Base-by-base conservation (phyloP, 495 filamentous ascomycete genomes). In the Friedmanniomyces simplex region DNA sequence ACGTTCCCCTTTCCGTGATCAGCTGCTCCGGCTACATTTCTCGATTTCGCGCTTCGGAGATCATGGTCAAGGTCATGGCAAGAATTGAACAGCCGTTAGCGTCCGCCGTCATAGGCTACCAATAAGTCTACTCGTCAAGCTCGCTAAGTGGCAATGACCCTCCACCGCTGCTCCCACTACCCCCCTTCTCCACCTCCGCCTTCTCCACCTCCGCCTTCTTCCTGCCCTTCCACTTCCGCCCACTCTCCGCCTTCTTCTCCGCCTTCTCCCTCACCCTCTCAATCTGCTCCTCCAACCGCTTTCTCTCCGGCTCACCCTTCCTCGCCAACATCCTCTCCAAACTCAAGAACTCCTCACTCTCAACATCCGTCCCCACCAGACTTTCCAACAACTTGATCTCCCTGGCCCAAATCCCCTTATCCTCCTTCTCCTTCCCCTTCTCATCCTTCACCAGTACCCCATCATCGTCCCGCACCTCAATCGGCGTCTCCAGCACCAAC, bases 401-500 rank as follows among this genome's bases (percentile, higher is more conserved):
- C 22, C 60, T 34, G 2, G 71, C 71, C 69, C 68, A 73, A 41
- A 72, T 71, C 4, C 62, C 55, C 55, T 68, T 69, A 51, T 72
- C 72, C 68, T 95, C 94, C 62, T 93, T 90, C 71, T 94, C 89
- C 47, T 82, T 76, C 28, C 77, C 74, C 59, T 82, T 86, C 62
- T 95, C 89, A 42, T 66, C 69, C 32, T 88, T 81, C 32, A 83
- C 72, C 32, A 69, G 69, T 66, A 80, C 82, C 4, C 77, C 78
- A 60, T 79, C 69, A 13, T 57, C 59, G 8, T 76, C 76, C 53
- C 74, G 78, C 30, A 79, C 76, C 46, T 94, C 86, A 63, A 95
- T 91, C 16, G 93, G 93, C 39, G 93, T 97, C 72, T 98, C 93
- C 18, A 98, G 76, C 6, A 98, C 81, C 83, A 98, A 89, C 2